phyloP scores from a whole-genome alignment of 176 grass and related monocot species.

The Triticum urartu region DNA sequence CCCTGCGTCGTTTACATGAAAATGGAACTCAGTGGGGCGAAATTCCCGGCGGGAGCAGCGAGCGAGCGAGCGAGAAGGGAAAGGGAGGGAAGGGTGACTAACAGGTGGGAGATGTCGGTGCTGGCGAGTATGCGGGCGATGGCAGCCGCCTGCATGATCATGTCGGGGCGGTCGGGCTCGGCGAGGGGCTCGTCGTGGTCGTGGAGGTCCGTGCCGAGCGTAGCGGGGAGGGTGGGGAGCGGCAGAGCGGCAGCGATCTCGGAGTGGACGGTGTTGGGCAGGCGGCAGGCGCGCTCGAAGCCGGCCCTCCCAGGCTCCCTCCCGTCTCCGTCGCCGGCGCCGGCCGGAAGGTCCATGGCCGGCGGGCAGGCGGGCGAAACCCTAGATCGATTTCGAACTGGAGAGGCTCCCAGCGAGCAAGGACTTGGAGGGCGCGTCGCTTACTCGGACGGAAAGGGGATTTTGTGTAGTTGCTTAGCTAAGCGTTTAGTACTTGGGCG shows the following conservation, averaged over 20 bases:
- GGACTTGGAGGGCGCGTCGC: neutral
- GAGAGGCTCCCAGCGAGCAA: neutral
- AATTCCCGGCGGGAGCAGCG: neutral
- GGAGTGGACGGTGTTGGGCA: constrained; percentile 80
- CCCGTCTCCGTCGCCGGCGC: neutral
- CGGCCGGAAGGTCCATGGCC: constrained; percentile 32
- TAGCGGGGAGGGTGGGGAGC: constrained; percentile 64
- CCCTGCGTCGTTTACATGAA: constrained; percentile 17
- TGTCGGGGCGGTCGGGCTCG: constrained; percentile 62
- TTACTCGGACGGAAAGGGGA: neutral
- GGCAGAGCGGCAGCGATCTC: constrained; percentile 74
- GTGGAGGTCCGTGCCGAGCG: constrained; percentile 52
- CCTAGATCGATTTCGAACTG: constrained; percentile 41
- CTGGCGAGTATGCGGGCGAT: constrained; percentile 76
- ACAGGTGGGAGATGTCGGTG: constrained; percentile 86
- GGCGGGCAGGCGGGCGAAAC: constrained; percentile 31
- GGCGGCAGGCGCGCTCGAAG: constrained; percentile 79
- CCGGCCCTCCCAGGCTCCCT: constrained; percentile 1
- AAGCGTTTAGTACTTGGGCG: neutral
- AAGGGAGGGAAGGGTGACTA: neutral
- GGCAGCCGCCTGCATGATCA: constrained; percentile 70
- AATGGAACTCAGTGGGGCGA: neutral
- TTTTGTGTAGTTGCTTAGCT: constrained; percentile 6
- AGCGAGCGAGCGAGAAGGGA: neutral
- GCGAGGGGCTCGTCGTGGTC: constrained; percentile 51